Base-by-base conservation (phyloP, 305 asterid species). In the Solanum aculeatissimum region DNA sequence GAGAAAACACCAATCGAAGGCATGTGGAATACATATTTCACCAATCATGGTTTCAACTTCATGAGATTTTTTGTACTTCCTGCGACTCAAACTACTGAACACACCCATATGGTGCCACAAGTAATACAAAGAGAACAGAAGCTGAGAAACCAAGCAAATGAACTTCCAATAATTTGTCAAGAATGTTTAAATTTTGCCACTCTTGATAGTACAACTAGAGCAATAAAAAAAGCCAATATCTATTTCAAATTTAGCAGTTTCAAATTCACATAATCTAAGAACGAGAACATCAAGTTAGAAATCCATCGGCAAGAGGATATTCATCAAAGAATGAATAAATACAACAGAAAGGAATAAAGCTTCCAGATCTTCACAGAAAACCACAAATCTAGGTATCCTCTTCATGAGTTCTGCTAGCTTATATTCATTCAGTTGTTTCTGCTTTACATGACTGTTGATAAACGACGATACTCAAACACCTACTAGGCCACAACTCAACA, bases 371-470 rank as follows among this genome's bases (percentile, higher is more conserved):
- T 27, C 45, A 29, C 53, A 58, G 78, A 71, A 66, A 80, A 47
- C 84, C 60, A 82, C 47, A 81, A 43, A 58, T 18, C 54, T 49
- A 51, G 87, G 79, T 47, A 38, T 83, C 83, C 66, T 66, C 85
- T 65, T 71, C 82, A 87, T 57, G 40, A 81, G 84, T 55, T 65
- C 69, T 40, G 66, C 85, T 8, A 85, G 84, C 85, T 79, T 79
- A 84, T 77, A 86, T 51, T 58, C 49, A 1, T 19, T 23, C 27
- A 10, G 14, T 66, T 65, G 21, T 57, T 83, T 83, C 57, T 83
- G 80, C 86, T 70, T 85, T 70, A 84, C 85, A 83, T 53, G 43
- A 80, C 43, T 62, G 63, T 63, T 60, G 66, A 80, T 60, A 42
- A 88, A 21, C 19, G 23, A 15, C 35, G 15, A 71, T 42, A 40